A percentile compares a stretch with the other conserved stretches of the same genome.
Evolutionary conservation across 2,329 filamentous ascomycete genomes (phyloP).

Genomic region (Monilinia aucupariae): DNA sequence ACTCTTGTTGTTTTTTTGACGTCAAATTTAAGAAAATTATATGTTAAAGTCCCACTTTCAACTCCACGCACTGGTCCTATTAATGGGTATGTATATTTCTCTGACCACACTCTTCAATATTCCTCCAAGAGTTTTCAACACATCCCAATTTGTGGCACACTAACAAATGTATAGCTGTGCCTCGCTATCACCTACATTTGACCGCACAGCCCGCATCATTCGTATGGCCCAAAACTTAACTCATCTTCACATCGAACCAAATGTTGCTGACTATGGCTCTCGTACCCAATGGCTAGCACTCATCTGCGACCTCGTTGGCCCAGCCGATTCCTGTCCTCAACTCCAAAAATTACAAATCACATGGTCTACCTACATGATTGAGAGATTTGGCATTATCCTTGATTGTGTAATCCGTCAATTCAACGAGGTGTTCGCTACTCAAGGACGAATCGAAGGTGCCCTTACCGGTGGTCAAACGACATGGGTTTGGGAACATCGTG

Average conservation of each 20-base stretch:
- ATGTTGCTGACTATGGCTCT: neutral
- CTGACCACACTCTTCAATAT: neutral
- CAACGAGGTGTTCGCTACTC: neutral
- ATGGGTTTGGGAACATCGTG: neutral
- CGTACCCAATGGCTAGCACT: neutral
- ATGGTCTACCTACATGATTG: neutral
- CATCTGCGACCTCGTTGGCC: neutral
- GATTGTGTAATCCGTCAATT: neutral
- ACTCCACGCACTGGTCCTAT: neutral
- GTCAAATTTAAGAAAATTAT: neutral
- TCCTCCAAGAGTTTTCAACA: too few species aligned
- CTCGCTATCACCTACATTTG: neutral
- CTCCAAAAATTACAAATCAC: neutral
- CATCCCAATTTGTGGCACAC: neutral
- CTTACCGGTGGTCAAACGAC: neutral
- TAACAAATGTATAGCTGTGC: neutral
- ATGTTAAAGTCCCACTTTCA: neutral
- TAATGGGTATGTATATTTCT: neutral
- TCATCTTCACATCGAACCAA: neutral
- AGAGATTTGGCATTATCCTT: neutral
- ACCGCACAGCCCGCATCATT: neutral
- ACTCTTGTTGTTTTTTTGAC: neutral
- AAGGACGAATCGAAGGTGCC: neutral
- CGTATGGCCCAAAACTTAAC: slow-evolving; percentile 4
- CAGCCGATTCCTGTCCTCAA: neutral